Evolutionary conservation across 2,329 filamentous ascomycete genomes (phyloP), one percentile per base, ranked within the genome.

Genomic region (Ceratocystis cacaofunesta): DNA sequence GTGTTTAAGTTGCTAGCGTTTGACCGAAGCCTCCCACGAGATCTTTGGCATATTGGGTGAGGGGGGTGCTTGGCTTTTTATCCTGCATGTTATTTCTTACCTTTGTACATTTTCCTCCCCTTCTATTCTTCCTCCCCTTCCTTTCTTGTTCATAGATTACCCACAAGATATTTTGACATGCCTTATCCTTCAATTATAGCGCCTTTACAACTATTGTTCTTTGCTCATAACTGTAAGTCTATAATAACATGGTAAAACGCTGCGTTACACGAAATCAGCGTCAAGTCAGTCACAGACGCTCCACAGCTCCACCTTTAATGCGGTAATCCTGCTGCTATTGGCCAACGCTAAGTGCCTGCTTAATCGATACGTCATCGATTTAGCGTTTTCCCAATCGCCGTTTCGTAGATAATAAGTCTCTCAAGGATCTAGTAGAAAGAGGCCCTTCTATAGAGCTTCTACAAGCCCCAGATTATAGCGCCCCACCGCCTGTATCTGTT

Each of bases 321-420:
- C 12, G 5, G 8, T 8, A 15, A 28, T 50, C 32, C 10, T n/a
- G 57, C 17, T 62, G 30, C 30, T 28, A 43, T 44, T 64, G 48
- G 48, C 62, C 5, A 6, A 22, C 52, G 17, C 36, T 32, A 30
- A 25, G n/a, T 36, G 17, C 15, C 52, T 58, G 58, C 58, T 44
- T 61, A 61, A 61, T 43, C 22, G 58, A 61, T 61, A 61, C 41
- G 58, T 61, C 58, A 61, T 61, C 32, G 41, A 8, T 5, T 43
- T 12, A 19, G 58, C 58, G 41, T 61, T 22, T 61, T 44, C 58
- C 10, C 5, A 61, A 61, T 44, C 52, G 52, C 12, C 52, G 52
- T 58, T 58, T 58, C 7, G 28, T n/a, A 58, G 28, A 6, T 30
- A 25, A 32, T 41, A 12, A 22, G 32, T 43, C 58, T 44, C 41